phyloP scores from a whole-genome alignment of 2,329 filamentous ascomycete species.

The Verticillium alfalfae region DNA sequence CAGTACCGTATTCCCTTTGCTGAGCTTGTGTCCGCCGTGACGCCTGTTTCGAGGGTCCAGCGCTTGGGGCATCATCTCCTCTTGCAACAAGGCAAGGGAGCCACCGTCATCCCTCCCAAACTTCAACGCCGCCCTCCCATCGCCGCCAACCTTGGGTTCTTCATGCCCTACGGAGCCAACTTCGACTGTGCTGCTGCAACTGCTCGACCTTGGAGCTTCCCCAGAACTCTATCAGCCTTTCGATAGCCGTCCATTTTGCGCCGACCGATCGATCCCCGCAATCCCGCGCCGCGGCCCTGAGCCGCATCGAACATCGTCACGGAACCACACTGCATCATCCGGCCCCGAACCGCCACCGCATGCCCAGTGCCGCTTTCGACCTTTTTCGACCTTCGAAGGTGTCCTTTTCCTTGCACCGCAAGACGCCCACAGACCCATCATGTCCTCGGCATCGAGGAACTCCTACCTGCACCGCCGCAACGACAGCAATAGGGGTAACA shows the following conservation, averaged over 20 bases:
- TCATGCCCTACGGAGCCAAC: background rate
- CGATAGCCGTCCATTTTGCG: background rate
- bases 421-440: constrained; percentile 18
- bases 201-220: background rate
- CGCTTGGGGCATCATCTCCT: background rate
- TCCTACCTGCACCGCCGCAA: constrained; percentile 41
- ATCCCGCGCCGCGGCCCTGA: background rate
- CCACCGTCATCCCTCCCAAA: background rate
- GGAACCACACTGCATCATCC: constrained; percentile 9
- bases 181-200: background rate
- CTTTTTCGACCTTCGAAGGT: background rate
- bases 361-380: background rate
- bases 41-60: background rate
- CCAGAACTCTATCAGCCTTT: background rate
- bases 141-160: background rate
- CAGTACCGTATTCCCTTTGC: background rate
- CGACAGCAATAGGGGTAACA: constrained; percentile 35
- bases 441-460: constrained; percentile 47
- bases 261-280: background rate
- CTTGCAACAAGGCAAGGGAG: background rate
- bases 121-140: background rate
- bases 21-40: background rate
- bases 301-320: constrained; percentile 13
- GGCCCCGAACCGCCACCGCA: background rate
- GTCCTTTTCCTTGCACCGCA: constrained; percentile 2